phyloP scores from a whole-genome alignment of 1,139 yeast species.

The Wickerhamomyces sp. region DNA sequence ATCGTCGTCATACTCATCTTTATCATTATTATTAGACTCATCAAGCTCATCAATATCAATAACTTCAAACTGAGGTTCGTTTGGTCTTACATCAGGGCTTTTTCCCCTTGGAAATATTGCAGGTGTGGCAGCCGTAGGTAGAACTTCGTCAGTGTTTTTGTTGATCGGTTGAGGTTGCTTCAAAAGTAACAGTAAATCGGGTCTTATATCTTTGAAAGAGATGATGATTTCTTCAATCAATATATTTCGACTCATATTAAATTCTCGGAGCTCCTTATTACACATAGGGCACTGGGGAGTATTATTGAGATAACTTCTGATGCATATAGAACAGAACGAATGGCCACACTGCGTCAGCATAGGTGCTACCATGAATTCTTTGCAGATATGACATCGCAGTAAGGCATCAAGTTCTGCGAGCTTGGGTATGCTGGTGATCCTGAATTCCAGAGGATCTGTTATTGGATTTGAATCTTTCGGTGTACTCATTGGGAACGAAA shows the following conservation, averaged over 20 bases:
- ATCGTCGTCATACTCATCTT: conserved; percentile 25
- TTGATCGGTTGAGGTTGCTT: background rate
- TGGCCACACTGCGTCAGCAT: conserved; percentile 85
- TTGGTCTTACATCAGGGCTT: conserved; percentile 4
- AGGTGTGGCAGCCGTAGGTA: background rate
- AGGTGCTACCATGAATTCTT: conserved; percentile 79
- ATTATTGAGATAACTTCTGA: conserved; percentile 61
- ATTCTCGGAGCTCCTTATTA: conserved; percentile 64
- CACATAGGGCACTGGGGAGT: conserved; percentile 78
- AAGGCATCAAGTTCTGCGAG: conserved; percentile 63
- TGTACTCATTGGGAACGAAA: background rate
- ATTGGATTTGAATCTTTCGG: conserved; percentile 24
- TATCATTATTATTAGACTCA: conserved; percentile 3
- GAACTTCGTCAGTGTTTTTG: background rate
- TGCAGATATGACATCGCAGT: conserved; percentile 86
- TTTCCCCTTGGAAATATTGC: background rate
- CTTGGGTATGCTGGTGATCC: conserved; percentile 45
- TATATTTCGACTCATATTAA: conserved; percentile 62
- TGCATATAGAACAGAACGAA: conserved; percentile 87
- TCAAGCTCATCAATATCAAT: conserved; percentile 8
- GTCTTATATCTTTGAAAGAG: conserved; percentile 47
- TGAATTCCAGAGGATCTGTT: conserved; percentile 75
- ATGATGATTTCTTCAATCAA: conserved; percentile 69
- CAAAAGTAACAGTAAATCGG: conserved; percentile 11
- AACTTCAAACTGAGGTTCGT: conserved; percentile 14